Conservation (phyloP, 2,329 filamentous ascomycete genomes). For the Hymenoscyphus scutula region DNA sequence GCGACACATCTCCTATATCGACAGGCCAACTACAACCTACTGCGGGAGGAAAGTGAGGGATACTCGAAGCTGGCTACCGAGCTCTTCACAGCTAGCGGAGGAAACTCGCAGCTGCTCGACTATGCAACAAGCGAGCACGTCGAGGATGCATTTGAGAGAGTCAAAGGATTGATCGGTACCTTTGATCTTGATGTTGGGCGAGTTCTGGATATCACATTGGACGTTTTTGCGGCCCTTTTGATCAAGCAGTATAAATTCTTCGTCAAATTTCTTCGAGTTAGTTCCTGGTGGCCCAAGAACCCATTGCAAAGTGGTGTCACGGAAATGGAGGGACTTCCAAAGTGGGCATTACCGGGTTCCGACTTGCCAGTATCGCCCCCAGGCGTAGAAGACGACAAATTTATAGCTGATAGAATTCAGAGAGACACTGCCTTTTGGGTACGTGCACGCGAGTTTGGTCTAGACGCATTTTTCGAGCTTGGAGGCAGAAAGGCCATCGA, state of each 20-base stretch:
- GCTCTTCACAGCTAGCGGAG: constrained; percentile 83
- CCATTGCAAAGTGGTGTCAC: constrained; percentile 45
- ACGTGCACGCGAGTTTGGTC: constrained; percentile 69
- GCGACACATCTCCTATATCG: constrained; percentile 92
- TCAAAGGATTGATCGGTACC: constrained; percentile 92
- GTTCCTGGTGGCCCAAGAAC: constrained; percentile 93
- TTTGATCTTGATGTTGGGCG: constrained; percentile 96
- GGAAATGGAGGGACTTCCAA: constrained; percentile 65
- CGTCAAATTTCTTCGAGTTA: constrained; percentile 84
- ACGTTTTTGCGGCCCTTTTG: constrained; percentile 90
- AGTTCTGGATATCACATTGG: constrained; percentile 89
- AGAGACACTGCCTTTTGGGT: constrained; percentile 82
- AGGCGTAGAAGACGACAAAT: constrained; percentile 64
- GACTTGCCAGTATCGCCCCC: constrained; percentile 55
- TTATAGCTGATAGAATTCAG: constrained; percentile 54
- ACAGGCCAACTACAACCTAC: constrained; percentile 93
- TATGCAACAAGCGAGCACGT: constrained; percentile 73
- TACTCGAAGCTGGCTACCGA: constrained; percentile 96
- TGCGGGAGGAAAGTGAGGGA: constrained; percentile 93
- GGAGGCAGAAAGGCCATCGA: constrained; percentile 68
- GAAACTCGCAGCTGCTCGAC: constrained; percentile 48
- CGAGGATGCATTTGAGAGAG: constrained; percentile 81
- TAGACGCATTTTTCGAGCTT: constrained; percentile 87
- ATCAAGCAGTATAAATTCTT: constrained; percentile 94
- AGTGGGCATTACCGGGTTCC: constrained; percentile 78